Conservation (phyloP, 495 filamentous ascomycete genomes). For the Daldinia loculata region DNA sequence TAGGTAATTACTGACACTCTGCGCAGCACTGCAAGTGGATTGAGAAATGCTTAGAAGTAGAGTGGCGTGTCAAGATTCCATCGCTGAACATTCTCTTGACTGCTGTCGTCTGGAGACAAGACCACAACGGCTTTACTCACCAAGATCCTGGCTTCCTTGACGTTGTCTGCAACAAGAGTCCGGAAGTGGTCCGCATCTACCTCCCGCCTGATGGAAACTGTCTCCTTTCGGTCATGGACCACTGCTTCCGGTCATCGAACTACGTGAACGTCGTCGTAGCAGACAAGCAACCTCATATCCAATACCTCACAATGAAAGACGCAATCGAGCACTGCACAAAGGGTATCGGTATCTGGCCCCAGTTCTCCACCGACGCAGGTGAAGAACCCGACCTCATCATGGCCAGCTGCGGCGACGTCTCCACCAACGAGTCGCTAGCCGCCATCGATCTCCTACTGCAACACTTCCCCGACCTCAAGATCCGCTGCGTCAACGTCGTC, state of each 20-base stretch:
- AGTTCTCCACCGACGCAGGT: conserved; percentile 64
- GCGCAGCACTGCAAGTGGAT: conserved; percentile 78
- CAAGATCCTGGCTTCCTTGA: conserved; percentile 81
- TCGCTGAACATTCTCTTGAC: conserved; percentile 80
- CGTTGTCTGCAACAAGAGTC: conserved; percentile 76
- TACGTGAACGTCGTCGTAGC: conserved; percentile 81
- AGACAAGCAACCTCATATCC: conserved; percentile 79
- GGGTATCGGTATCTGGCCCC: conserved; percentile 64
- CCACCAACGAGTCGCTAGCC: conserved; percentile 73
- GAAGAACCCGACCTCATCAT: conserved; percentile 73
- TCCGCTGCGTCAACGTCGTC: conserved; percentile 78
- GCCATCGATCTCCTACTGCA: conserved; percentile 72
- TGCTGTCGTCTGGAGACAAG: conserved; percentile 78
- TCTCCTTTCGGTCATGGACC: conserved; percentile 71
- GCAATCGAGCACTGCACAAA: conserved; percentile 76
- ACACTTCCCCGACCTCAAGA: conserved; percentile 70
- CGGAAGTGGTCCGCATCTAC: conserved; percentile 79
- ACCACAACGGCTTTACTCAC: conserved; percentile 83
- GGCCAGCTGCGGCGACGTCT: conserved; percentile 74
- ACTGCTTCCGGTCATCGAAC: conserved; percentile 73
- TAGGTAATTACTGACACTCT: conserved; percentile 26
- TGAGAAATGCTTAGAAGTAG: conserved; percentile 76
- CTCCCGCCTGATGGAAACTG: conserved; percentile 79
- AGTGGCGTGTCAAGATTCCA: conserved; percentile 72
- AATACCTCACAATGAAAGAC: conserved; percentile 72